Evolutionary conservation across 2,329 filamentous ascomycete genomes (phyloP), one percentile per base, ranked within the genome.

Genomic region (Amesomyces nigricolor): DNA sequence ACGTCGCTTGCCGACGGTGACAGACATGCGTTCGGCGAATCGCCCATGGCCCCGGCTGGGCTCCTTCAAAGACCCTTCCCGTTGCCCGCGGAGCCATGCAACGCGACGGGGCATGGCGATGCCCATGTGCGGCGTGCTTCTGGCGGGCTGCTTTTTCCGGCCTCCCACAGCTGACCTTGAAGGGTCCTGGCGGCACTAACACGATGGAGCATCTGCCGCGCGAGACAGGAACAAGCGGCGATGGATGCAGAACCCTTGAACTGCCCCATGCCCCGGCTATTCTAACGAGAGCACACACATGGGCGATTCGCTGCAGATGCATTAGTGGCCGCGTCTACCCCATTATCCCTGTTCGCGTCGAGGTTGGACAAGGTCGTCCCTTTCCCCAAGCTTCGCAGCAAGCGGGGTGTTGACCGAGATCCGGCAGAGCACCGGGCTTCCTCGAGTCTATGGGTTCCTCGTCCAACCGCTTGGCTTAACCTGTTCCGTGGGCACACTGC

Each of bases 281-380:
- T 26, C 22, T 26, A 26, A 26, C 22, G 4, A 26, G 22, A 26
- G 22, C 22, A 26, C 22, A 26, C 22, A 26, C 22, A 26, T 59
- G 53, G 63, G 68, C 65, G 66, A 68, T 67, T 68, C 64, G 64
- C 65, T 68, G 65, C 64, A 67, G 61, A 48, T 71, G 70, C 68
- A 70, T 73, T 72, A 72, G 71, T 66, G 66, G 66, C 70, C 67
- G 68, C 66, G 58, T 50, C 55, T 62, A 61, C 60, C 57, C 47
- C n/a, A 50, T 52, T 60, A 47, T 46, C 47, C 48, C 54, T 51
- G 38, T 44, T 50, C 44, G 49, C 50, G 16, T 53, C 47, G 29
- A 14, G 16, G 19, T 22, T 42, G 64, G 68, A 66, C 68, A 68
- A 71, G 70, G 67, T 66, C 68, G 70, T 70, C 70, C 68, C 68